Evolutionary conservation across 2,329 filamentous ascomycete genomes (phyloP), one percentile per base, ranked within the genome.

Genomic region (Colletotrichum sp.): DNA sequence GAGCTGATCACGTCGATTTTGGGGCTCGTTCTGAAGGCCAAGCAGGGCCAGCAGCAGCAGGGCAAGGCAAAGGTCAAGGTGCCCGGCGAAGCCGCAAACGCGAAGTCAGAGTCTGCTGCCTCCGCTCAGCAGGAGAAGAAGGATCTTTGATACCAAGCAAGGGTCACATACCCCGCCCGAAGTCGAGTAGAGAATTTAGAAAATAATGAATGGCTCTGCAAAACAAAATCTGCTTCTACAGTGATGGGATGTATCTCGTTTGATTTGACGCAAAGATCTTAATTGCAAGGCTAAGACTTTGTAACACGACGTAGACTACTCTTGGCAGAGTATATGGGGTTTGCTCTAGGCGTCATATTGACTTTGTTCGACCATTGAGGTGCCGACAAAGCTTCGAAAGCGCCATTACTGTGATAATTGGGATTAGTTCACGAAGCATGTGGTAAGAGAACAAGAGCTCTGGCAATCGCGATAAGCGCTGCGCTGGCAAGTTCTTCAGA

Each of bases 281-380:
- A 94, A 95, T 93, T 83, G 93, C 93, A 87, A 87, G 85, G 92
- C 93, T 94, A 90, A 90, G 88, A 94, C 89, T 91, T 92, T 96
- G 95, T 95, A 96, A 96, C 95, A 96, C 95, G 94, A 95, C 92
- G 93, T 94, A 95, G 94, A 90, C 95, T 34, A 93, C 93, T 92
- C 93, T 95, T 95, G 94, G 94, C 93, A 95, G 93, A 92, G 93
- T 94, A 90, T 89, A 92, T 93, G 87, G 90, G 90, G 87, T 94
- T 90, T 89, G 83, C 83, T 96, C 88, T 96, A 92, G 95, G 95
- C 94, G 91, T 87, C 94, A 92, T 92, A 92, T 96, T 96, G 95
- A 96, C 95, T 95, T 90, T 94, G 83, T 89, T 86, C 90, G 93
- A 89, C 89, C 87, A 95, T 78, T 71, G 49, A 32, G 62, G 72